phyloP scores from a whole-genome alignment of 2,329 filamentous ascomycete species.

The Endoconidiophora polonica region DNA sequence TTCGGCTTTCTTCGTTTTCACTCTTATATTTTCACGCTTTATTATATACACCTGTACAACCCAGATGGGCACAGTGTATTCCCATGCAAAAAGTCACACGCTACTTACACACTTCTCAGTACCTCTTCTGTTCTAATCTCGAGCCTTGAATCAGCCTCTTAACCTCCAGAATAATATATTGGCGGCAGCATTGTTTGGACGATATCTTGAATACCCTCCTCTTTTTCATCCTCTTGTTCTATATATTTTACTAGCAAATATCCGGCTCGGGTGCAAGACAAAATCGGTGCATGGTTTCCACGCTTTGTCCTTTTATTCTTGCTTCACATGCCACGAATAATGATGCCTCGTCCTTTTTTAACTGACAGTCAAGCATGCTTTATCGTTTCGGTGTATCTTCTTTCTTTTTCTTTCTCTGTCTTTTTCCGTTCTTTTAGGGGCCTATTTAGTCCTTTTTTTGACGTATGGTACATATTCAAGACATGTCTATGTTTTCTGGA shows the following conservation, averaged over 20 bases:
- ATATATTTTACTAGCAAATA: neutral
- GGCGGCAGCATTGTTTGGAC: neutral
- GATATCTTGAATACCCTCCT: neutral
- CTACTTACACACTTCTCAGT: constrained; percentile 1
- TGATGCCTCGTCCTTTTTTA: neutral
- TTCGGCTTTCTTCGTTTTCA: neutral
- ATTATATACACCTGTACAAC: neutral
- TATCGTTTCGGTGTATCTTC: too few relatives aligned
- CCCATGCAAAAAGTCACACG: neutral
- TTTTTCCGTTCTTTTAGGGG: too few relatives aligned
- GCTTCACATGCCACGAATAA: neutral
- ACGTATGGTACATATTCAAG: too few relatives aligned
- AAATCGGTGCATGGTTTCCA: neutral
- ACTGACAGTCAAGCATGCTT: too few relatives aligned
- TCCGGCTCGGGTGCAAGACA: neutral
- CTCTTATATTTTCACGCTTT: neutral
- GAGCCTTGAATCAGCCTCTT: neutral
- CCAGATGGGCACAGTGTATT: neutral
- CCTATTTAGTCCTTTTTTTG: too few relatives aligned
- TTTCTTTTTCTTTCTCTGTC: too few relatives aligned
- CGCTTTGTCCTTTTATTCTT: neutral
- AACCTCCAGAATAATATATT: neutral
- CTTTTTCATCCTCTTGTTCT: neutral
- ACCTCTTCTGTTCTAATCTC: too few relatives aligned
- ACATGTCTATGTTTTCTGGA: too few relatives aligned